Percentiles rank a stretch among this genome's conserved stretches.
Evolutionary conservation across 495 filamentous ascomycete genomes (phyloP).

Genomic region (Corynascus novoguineensis): DNA sequence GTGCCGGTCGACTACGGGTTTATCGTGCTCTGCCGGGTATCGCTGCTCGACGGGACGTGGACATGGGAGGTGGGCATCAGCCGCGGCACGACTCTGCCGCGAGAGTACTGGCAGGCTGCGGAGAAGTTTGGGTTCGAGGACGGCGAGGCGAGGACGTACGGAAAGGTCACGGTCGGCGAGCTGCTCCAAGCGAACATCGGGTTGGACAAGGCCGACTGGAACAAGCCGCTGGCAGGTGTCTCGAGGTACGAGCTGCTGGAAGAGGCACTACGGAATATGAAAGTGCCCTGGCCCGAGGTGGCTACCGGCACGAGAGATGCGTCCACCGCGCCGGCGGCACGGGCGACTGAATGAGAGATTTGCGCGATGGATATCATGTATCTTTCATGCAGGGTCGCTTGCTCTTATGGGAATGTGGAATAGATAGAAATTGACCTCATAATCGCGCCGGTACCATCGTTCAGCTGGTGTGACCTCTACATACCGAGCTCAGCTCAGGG

Average conservation of each 20-base stretch:
- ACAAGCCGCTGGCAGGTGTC: slow-evolving; percentile 8
- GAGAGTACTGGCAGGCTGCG: slow-evolving; percentile 11
- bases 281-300: slow-evolving; percentile 15
- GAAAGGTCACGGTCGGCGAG: slow-evolving; percentile 17
- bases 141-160: neutral
- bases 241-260: slow-evolving; percentile 22
- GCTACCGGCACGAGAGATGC: no score
- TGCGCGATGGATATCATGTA: no score
- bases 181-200: slow-evolving; percentile 10
- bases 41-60: neutral
- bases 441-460: no score
- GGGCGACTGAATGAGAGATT: no score
- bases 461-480: no score
- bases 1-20: slow-evolving; percentile 18
- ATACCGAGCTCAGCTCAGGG: no score
- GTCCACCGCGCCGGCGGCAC: no score
- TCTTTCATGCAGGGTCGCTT: no score
- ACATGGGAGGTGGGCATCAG: slow-evolving; percentile 6
- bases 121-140: slow-evolving; percentile 18
- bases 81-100: slow-evolving; percentile 14
- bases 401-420: no score
- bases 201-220: slow-evolving; percentile 21
- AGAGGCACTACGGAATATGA: slow-evolving; percentile 15
- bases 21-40: slow-evolving; percentile 14
- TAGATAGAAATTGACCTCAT: no score